Base-by-base conservation (phyloP, 805 yeast species). In the Ogataea ganodermae region DNA sequence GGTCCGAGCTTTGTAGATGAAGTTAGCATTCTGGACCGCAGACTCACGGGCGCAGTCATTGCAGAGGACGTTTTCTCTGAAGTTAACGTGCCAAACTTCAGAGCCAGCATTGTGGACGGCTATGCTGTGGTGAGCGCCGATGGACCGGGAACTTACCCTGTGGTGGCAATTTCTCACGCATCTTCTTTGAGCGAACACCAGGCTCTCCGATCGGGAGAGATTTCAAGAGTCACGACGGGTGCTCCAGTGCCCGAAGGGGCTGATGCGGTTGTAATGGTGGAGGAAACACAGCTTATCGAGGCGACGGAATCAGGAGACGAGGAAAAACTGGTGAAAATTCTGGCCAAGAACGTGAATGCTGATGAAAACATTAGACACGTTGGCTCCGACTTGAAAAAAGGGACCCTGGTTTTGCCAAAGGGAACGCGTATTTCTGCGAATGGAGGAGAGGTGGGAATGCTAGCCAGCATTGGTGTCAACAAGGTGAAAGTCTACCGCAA, bases 31-130 rank as follows among this genome's bases (percentile, higher is more conserved):
- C 44, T 57, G 4, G 69, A 66, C 35, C 52, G 58, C 2, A 26
- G 13, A 1, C 59, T 62, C 4, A 56, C 66, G 1, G 79, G 80
- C 2, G 62, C 63, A 40, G 67, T 73, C 5, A 32, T 75, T 6
- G 74, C 79, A 4, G 73, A 74, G 46, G 76, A 75, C 46, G 49
- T 78, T 2, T 39, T 33, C 28, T 64, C 80, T 1, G 63, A 69
- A 0, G 51, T 63, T 1, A 61, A 68, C 44, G 78, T 76, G 10
- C 83, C 83, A 0, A 65, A 69, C 14, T 78, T 75, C 59, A 56
- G 77, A n/a, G 81, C 83, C 2, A 73, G 80, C 48, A 75, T 78
- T 22, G 82, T 78, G 3, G 83, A 78, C 53, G 83, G 83, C 0
- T 78, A 78, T 51, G 82, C 83, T 1, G 78, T 77, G 0, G 48